A percentile compares a stretch with the other conserved stretches of the same genome.
Conservation (phyloP, 164 flowering plant genomes). For the Vitis labrusca region DNA sequence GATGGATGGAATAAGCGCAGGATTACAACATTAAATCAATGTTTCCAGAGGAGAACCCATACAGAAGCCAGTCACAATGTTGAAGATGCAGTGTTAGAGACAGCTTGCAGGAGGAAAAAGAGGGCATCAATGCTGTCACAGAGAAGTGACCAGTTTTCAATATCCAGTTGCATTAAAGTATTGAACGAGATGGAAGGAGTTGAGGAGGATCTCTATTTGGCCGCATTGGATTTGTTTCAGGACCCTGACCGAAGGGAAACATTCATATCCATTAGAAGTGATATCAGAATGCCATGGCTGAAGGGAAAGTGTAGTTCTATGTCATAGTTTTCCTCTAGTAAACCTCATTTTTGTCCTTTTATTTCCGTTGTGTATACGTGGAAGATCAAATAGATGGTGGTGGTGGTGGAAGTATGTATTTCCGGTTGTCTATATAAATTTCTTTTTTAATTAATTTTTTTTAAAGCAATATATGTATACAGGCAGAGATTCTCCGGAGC, state of each 20-base stretch:
- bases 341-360: too few species aligned
- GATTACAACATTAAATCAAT: neutral
- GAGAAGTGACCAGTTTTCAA: neutral
- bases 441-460: too few species aligned
- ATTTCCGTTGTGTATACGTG: too few species aligned
- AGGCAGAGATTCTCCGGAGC: too few species aligned
- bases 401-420: too few species aligned
- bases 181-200: constrained; percentile 5
- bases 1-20: constrained; percentile 1
- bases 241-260: constrained; percentile 3
- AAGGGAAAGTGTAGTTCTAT: constrained; percentile 1
- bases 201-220: constrained; percentile 4
- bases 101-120: neutral
- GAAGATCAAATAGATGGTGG: too few species aligned
- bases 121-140: neutral
- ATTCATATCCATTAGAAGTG: constrained; percentile 2
- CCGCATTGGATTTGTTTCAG: constrained; percentile 6
- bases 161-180: constrained; percentile 6
- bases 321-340: neutral
- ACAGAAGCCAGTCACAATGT: neutral
- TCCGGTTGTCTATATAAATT: too few species aligned
- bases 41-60: neutral
- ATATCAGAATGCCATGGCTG: constrained; percentile 1
- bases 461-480: too few species aligned
- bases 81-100: neutral